Conservation (phyloP, 495 filamentous ascomycete species). For the Usnea hakonensis region DNA sequence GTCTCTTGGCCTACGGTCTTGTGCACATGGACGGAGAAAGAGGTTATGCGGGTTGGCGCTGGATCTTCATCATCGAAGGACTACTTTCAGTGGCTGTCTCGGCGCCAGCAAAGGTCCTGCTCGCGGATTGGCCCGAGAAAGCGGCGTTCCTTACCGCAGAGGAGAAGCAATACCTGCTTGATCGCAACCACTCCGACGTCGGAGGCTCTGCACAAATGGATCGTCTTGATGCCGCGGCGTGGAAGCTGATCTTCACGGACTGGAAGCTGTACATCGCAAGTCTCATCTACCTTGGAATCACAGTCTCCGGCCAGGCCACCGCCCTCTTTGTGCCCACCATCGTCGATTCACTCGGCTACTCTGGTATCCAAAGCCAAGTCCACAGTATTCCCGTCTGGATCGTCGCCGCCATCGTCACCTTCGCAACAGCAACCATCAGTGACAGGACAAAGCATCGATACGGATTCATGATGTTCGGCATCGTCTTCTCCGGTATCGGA, state of each 20-base stretch:
- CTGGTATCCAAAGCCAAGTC: conserved; percentile 56
- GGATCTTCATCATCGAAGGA: conserved; percentile 78
- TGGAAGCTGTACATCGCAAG: conserved; percentile 68
- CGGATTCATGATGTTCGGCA: conserved; percentile 50
- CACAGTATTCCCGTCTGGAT: conserved; percentile 63
- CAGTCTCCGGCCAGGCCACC: conserved; percentile 62
- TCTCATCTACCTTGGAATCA: conserved; percentile 55
- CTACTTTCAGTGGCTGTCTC: conserved; percentile 61
- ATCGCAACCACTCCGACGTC: conserved; percentile 47
- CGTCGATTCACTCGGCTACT: conserved; percentile 61
- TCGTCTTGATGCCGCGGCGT: conserved; percentile 57
- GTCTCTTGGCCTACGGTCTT: conserved; percentile 59
- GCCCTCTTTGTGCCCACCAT: conserved; percentile 71
- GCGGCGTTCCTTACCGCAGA: conserved; percentile 58
- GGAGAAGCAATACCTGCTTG: conserved; percentile 49
- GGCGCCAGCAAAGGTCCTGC: conserved; percentile 54
- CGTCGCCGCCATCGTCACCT: conserved; percentile 52
- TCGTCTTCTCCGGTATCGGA: conserved; percentile 58
- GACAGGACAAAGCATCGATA: conserved; percentile 55
- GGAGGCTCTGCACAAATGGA: conserved; percentile 25
- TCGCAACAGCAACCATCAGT: conserved; percentile 50
- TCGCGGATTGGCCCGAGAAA: conserved; percentile 64
- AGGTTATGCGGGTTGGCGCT: conserved; percentile 64
- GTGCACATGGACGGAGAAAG: conserved; percentile 56
- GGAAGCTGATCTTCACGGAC: conserved; percentile 52